Evolutionary conservation across 805 yeast genomes (phyloP), one percentile per base, ranked within the genome.

Genomic region (Yarrowia alimentaria): DNA sequence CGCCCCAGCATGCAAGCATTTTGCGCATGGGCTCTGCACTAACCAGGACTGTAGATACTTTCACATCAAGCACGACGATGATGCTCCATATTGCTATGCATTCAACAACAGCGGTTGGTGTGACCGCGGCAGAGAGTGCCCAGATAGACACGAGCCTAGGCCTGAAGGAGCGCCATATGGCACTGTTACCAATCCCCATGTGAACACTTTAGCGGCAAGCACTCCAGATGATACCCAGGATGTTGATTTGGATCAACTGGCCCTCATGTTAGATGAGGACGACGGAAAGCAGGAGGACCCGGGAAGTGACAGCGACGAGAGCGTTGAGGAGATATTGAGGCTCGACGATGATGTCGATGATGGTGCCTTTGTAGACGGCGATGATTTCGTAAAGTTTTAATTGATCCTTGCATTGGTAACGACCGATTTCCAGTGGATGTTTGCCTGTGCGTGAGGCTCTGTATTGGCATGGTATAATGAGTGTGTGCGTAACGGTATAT

Each of bases 71-170:
- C 35, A 43, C 11, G 24, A 30, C 16, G 37, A 43, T 5, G 37
- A 43, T 9, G 50, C 50, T 1, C 37, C 50, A 3, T 43, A 30
- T 31, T 43, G 50, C 37, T 31, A 20, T 20, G 21, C 35, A 10
- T 43, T 43, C 10, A 43, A 43, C 12, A 37, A 43, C 7, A 21
- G 28, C 20, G 50, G 50, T 7, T 43, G 50, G 50, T 43, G 50
- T 30, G 50, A 29, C 6, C 37, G 37, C 11, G 50, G 50, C n/a
- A 12, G 18, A 12, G 22, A 22, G 12, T 43, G 50, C 22, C 50
- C 50, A 1, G 35, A 43, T 13, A 21, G 37, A 8, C 50, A 43
- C 10, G 50, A 40, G 9, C 6, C 19, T 3, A 40, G 28, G 25
- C 47, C 47, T 3, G 47, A 40, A 3, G 47, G 33, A 11, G 47